A percentile compares a stretch with the other conserved stretches of the same genome.
Evolutionary conservation across 2,329 filamentous ascomycete genomes (phyloP).

Genomic region (Neocucurbitaria cava): DNA sequence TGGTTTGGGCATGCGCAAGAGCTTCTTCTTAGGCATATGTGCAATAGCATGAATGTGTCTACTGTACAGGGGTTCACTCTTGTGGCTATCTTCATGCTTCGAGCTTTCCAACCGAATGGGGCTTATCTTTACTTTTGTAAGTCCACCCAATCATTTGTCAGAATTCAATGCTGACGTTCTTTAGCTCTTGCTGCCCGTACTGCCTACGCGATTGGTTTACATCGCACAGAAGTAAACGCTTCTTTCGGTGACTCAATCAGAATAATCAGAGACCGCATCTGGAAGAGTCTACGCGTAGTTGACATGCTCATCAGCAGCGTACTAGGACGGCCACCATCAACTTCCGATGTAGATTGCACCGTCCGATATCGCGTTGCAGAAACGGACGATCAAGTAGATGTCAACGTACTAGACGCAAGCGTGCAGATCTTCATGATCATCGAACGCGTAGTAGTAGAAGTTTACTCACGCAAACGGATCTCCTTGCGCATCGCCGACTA

Average conservation of each 20-base stretch:
- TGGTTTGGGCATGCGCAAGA: constrained; percentile 58
- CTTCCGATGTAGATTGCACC: constrained; percentile 59
- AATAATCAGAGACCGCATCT: constrained; percentile 56
- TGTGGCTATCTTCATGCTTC: constrained; percentile 61
- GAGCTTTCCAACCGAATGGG: constrained; percentile 60
- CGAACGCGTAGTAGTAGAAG: constrained; percentile 55
- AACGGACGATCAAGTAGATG: constrained; percentile 18
- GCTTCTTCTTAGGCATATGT: constrained; percentile 55
- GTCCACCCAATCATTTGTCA: not conserved
- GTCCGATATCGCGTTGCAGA: constrained; percentile 47
- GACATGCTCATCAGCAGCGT: constrained; percentile 61
- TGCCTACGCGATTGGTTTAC: constrained; percentile 60
- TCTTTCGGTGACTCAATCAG: constrained; percentile 55
- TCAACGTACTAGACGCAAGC: constrained; percentile 41
- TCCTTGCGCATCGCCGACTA: constrained; percentile 50
- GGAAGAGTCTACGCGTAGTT: constrained; percentile 61
- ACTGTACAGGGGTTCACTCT: constrained; percentile 61
- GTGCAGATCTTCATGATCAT: constrained; percentile 59
- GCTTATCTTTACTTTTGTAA: constrained; percentile 60
- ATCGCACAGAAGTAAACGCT: constrained; percentile 60
- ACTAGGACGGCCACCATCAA: constrained; percentile 60
- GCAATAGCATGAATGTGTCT: constrained; percentile 57
- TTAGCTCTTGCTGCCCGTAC: constrained; percentile 56
- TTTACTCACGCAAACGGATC: constrained; percentile 53
- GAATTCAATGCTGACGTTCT: not conserved